Base-by-base conservation (phyloP, 1,139 yeast genomes). In the Petasospora fabianii region DNA sequence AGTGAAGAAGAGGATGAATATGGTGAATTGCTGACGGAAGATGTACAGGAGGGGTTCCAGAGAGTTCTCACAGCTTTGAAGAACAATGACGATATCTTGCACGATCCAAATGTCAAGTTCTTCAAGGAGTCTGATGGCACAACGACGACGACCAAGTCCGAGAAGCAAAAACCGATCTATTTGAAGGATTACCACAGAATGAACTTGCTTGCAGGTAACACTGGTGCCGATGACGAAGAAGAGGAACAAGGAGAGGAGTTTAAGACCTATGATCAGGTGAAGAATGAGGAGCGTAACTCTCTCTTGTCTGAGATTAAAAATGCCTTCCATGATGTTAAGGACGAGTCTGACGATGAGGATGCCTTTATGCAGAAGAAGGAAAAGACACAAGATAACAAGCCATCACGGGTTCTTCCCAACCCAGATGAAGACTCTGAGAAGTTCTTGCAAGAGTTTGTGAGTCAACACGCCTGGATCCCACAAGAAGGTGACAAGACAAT, bases 101-200 rank as follows among this genome's bases (percentile, higher is more conserved):
- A 84, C 48, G 82, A 92, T 58, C 80, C 81, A 15, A 66, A 72
- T 15, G 77, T 74, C 6, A 76, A 72, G 54, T 92, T 90, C 56
- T 92, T 85, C 59, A 79, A 78, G 11, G 84, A 81, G 20, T 71
- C 80, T 3, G 80, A 70, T 24, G 41, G 36, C 18, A 44, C 39
- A 14, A 44, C 39, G 9, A 66, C 65, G 5, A 68, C 65, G 9
- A 45, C 36, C 47, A 48, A 26, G 52, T 39, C 35, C 14, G 43
- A 71, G 41, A 68, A 69, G 36, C 80, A 80, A 19, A 87, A 87
- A 60, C 97, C 97, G 5, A 69, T 92, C 48, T 87, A 81, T 56
- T 73, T 94, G 60, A 87, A 88, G 55, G 99, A 94, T 59, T 92
- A 90, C 58, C 97, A 92, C 58, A 73, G 98, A 59, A 76, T 79